Base-by-base conservation (phyloP, 1,139 yeast genomes). In the Geotrichum europaeum region DNA sequence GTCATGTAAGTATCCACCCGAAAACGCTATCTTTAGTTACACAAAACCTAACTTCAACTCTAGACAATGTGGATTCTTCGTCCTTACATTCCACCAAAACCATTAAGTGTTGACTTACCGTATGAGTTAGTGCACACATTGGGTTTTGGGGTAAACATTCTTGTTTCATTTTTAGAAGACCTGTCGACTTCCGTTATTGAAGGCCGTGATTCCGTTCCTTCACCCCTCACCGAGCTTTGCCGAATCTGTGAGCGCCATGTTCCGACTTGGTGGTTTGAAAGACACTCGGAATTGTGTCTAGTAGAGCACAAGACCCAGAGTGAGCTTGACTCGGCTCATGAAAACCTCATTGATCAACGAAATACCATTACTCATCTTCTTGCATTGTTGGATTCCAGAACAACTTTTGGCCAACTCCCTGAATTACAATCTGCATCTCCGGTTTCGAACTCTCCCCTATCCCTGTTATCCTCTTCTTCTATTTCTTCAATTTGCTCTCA, bases 201-300 rank as follows among this genome's bases (percentile, higher is more conserved):
- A 6, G 86, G 86, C 65, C 87, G 85, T 65, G 79, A 77, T 20
- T 79, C 81, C 30, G 83, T 88, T 0, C 96, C 96, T 0, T 81
- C 84, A 36, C 96, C 96, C 0, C 86, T 86, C 49, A 79, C 85
- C 54, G 89, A 90, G 53, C 76, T 92, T 51, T 95, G 99, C 72
- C 80, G 97, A 58, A 91, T 95, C 24, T 95, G 99, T 73, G 99
- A 95, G 69, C 84, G 85, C 34, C 82, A 83, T 58, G 84, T 92
- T n/a, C 97, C 97, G 1, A 90, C 94, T 1, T 95, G 99, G 99
- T 94, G 96, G 86, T 79, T 94, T 57, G 99, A 92, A 69, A 82
- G 86, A 58, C 99, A 95, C 73, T 86, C 95, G 1, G 96, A 91
- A 70, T 77, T 89, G 59, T 95, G 99, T 69, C 78, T 89, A 34